Percentiles rank a stretch among this genome's conserved stretches.
Evolutionary conservation across 306 rosid species (phyloP).

Genomic region (Sphenostylis stenocarpa): DNA sequence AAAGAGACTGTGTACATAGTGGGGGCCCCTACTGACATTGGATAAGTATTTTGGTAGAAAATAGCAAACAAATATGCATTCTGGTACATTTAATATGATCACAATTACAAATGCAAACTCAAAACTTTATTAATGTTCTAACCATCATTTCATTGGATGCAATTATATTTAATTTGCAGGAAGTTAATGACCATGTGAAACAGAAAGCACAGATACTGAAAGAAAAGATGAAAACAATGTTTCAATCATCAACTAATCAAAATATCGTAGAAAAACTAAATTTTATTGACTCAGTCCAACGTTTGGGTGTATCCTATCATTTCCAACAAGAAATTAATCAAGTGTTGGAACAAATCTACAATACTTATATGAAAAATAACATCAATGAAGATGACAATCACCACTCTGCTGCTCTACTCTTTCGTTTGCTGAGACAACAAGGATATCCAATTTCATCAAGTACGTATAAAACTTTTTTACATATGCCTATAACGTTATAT

Average conservation of each 20-base stretch:
- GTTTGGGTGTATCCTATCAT: conserved; percentile 1
- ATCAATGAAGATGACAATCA: neutral
- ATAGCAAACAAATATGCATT: too few species aligned
- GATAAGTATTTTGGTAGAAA: too few species aligned
- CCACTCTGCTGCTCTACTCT: conserved; percentile 2
- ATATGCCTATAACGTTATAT: too few species aligned
- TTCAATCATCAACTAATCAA: neutral
- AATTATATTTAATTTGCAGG: neutral
- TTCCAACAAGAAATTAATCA: neutral
- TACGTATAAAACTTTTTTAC: neutral
- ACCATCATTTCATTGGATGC: too few species aligned
- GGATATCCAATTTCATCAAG: neutral
- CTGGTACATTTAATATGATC: too few species aligned
- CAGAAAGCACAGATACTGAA: conserved; percentile 3
- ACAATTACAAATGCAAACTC: too few species aligned
- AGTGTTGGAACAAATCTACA: neutral
- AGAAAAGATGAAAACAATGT: conserved; percentile 32
- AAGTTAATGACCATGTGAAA: neutral
- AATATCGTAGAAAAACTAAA: neutral
- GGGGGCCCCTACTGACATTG: too few species aligned
- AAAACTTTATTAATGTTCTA: too few species aligned
- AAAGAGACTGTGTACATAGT: too few species aligned
- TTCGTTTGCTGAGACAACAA: conserved; percentile 23
- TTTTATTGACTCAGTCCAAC: conserved; percentile 16
- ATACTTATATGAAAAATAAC: neutral